phyloP scores from a whole-genome alignment of 495 filamentous ascomycete species.

The Acidomyces sp. region DNA sequence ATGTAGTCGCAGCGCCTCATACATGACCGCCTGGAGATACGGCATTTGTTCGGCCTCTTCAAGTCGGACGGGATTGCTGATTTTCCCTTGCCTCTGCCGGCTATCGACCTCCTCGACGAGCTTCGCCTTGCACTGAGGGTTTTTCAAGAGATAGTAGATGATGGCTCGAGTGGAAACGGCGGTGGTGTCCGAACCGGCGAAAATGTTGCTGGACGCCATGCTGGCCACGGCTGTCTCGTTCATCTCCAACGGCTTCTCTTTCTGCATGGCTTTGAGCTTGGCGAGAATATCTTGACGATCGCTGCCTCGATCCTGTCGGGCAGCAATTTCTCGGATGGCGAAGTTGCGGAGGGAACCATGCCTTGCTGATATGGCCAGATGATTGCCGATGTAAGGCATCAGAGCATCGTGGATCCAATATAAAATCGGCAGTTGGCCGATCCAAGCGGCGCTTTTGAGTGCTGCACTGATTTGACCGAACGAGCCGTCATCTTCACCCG shows the following conservation, averaged over 20 bases:
- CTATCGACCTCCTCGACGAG: constrained; percentile 23
- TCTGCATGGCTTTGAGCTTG: constrained; percentile 19
- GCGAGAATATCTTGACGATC: constrained; percentile 23
- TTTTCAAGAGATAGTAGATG: constrained; percentile 26
- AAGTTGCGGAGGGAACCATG: constrained; percentile 25
- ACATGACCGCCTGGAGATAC: constrained; percentile 28
- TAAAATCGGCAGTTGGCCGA: constrained; percentile 24
- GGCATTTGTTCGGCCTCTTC: constrained; percentile 22
- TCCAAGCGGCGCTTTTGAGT: constrained; percentile 23
- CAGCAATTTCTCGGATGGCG: constrained; percentile 19
- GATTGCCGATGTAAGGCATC: constrained; percentile 24
- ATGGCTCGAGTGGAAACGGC: constrained; percentile 24
- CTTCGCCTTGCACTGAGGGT: constrained; percentile 17
- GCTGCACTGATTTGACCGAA: constrained; percentile 22
- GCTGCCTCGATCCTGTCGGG: constrained; percentile 19
- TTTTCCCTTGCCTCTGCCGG: constrained; percentile 7
- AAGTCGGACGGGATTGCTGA: constrained; percentile 16
- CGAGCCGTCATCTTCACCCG: constrained; percentile 23
- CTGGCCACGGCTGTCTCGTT: constrained; percentile 19
- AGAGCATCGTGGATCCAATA: constrained; percentile 26
- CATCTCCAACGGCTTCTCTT: constrained; percentile 23
- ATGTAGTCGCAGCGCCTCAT: constrained; percentile 25
- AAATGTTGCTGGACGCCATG: constrained; percentile 24
- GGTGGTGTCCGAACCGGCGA: constrained; percentile 27
- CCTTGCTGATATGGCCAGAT: constrained; percentile 23